A percentile compares a stretch with the other conserved stretches of the same genome.
phyloP scores from a whole-genome alignment of 2,329 filamentous ascomycete genomes.

The Talaromyces sp. region DNA sequence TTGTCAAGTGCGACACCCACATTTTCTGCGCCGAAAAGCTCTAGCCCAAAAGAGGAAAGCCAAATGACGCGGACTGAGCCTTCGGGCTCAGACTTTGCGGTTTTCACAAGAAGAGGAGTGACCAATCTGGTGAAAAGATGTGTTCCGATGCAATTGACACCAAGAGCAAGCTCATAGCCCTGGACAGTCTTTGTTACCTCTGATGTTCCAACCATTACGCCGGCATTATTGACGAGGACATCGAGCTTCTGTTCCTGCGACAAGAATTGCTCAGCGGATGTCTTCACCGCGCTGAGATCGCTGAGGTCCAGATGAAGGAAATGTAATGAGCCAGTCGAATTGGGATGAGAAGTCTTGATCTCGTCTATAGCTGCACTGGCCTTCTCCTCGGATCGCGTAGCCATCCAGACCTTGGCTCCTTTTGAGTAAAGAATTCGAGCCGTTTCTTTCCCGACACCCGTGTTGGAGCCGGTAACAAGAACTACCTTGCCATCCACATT shows the following conservation, averaged over 20 bases:
- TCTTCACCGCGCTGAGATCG: neutral
- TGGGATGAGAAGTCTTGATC: slow-evolving; percentile 30
- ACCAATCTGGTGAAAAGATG: slow-evolving; percentile 40
- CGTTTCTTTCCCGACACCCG: slow-evolving; percentile 41
- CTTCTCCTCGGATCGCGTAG: slow-evolving; percentile 41
- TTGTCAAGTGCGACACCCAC: neutral
- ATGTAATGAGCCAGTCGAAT: neutral
- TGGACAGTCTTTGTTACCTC: slow-evolving; percentile 29
- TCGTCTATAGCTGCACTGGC: slow-evolving; percentile 37
- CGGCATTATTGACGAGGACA: slow-evolving; percentile 40
- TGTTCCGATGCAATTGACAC: slow-evolving; percentile 37
- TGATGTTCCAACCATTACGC: slow-evolving; percentile 38
- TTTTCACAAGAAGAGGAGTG: slow-evolving; percentile 31
- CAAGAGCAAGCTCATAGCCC: slow-evolving; percentile 38
- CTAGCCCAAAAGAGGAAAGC: slow-evolving; percentile 11
- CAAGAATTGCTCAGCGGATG: slow-evolving; percentile 35
- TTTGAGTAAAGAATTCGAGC: slow-evolving; percentile 40
- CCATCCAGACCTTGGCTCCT: slow-evolving; percentile 46
- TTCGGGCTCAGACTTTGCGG: slow-evolving; percentile 26
- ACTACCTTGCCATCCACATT: slow-evolving; percentile 27
- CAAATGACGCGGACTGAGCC: slow-evolving; percentile 35
- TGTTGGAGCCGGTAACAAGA: slow-evolving; percentile 38
- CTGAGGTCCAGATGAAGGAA: neutral
- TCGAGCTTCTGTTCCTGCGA: slow-evolving; percentile 35
- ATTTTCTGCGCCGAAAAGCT: neutral